Base-by-base conservation (phyloP, 257 asterid species). In the Euphrasia confusa region DNA sequence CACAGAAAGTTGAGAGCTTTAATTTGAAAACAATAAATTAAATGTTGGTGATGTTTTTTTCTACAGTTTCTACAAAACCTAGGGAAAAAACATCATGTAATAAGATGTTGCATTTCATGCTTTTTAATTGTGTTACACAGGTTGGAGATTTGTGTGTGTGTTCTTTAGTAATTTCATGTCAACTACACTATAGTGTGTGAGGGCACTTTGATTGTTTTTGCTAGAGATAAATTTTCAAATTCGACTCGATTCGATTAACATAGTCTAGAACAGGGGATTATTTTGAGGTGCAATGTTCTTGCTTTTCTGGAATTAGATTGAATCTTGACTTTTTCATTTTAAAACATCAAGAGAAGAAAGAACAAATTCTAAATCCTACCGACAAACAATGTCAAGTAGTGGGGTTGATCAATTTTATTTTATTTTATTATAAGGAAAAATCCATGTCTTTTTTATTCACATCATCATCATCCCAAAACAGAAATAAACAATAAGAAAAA, bases 361-460 rank as follows among this genome's bases (percentile, higher is more conserved):
- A 68, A 40, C 48, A 52, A 55, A 24, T 63, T 65, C 64, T 68
- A 24, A 60, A 60, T n/a, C 61, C 58, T 59, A 66, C 84, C 79
- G 84, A 76, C 81, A 54, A 13, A 17, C 2, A 27, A 45, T 39
- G 37, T 65, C 66, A 64, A 60, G 58, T 50, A 11, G 71, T 66
- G 74, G 77, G 71, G 65, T 75, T 59, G 44, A 54, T 56, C 54
- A 52, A 65, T 14, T 6, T 21, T 21, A 21, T 0, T 21, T 21
- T 21, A 0, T 21, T 17, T 50, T 49, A 2, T 44, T 44, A 11
- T 44, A 32, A 4, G 58, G 42, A 65, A 42, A 60, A 55, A 65
- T 39, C 6, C 26, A 63, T 45, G 81, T 72, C 74, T 61, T 56
- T 75, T 72, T 67, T 60, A 15, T 35, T 52, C 55, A 63, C 70